phyloP scores from a whole-genome alignment of 768 basidiomycete genomes.

The Exsudoporus frostii region DNA sequence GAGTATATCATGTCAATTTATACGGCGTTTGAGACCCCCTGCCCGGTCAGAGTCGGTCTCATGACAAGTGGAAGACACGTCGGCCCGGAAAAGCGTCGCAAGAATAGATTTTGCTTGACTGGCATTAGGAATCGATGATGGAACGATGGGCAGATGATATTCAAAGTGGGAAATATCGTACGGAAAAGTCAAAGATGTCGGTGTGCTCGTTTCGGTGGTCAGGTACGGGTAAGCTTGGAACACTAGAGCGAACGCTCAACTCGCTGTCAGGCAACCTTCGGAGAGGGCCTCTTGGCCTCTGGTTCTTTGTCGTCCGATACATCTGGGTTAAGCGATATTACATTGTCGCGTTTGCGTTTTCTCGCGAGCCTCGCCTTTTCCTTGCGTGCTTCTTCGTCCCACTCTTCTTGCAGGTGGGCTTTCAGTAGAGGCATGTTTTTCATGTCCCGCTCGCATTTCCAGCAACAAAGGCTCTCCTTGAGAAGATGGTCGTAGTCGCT shows the following conservation, averaged over 20 bases:
- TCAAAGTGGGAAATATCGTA: background rate
- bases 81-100: constrained; percentile 19
- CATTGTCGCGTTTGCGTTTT: constrained; percentile 37
- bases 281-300: constrained; percentile 13
- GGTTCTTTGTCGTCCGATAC: constrained; percentile 5
- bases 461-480: constrained; percentile 67
- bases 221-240: background rate
- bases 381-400: constrained; percentile 46
- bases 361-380: constrained; percentile 41
- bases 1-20: background rate
- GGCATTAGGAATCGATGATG: background rate
- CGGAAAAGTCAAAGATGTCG: background rate
- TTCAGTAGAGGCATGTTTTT: constrained; percentile 77
- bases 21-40: background rate
- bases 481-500: constrained; percentile 61
- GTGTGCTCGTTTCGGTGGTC: background rate
- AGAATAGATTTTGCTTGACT: background rate
- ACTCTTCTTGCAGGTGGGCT: constrained; percentile 72
- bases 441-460: constrained; percentile 57
- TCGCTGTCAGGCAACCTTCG: constrained; percentile 1
- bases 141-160: constrained; percentile 4
- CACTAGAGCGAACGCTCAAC: background rate
- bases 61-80: background rate
- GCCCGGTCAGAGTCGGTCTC: background rate
- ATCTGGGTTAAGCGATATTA: background rate